Percentiles rank a stretch among this genome's conserved stretches.
phyloP scores from a whole-genome alignment of 305 asterid genomes.

The Plantago coronopus region DNA sequence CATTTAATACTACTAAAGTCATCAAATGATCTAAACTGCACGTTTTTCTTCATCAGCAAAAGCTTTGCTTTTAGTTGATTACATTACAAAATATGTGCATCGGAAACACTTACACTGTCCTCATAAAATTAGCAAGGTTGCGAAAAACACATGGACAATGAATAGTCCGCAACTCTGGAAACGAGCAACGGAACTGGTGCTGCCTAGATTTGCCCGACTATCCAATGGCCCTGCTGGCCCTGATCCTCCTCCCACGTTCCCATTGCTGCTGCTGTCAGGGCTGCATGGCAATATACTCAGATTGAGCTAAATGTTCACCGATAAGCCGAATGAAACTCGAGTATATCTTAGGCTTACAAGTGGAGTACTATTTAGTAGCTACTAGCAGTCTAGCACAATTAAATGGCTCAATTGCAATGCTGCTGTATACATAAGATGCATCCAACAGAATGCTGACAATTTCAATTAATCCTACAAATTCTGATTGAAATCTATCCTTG shows the following conservation, averaged over 20 bases:
- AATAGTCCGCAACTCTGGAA: constrained; percentile 23
- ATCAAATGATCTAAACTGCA: too few relatives aligned
- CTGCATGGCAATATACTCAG: constrained; percentile 34
- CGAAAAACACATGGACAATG: constrained; percentile 25
- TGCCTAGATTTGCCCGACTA: constrained; percentile 34
- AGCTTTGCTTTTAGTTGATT: constrained; percentile 20
- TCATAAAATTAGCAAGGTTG: constrained; percentile 26
- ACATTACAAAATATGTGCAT: constrained; percentile 21
- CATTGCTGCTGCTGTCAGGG: constrained; percentile 30
- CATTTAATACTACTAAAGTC: too few relatives aligned
- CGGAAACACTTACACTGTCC: background rate
- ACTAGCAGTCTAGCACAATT: too few relatives aligned
- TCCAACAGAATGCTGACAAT: too few relatives aligned
- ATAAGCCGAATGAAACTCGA: background rate
- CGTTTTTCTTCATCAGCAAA: constrained; percentile 7
- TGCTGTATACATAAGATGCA: too few relatives aligned
- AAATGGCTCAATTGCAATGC: too few relatives aligned
- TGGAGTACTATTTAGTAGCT: too few relatives aligned
- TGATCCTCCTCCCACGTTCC: constrained; percentile 43
- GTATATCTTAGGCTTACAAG: background rate
- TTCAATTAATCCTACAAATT: too few relatives aligned
- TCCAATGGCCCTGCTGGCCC: constrained; percentile 21
- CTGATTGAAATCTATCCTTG: too few relatives aligned
- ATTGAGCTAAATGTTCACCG: background rate
- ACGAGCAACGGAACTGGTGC: constrained; percentile 22